phyloP scores from a whole-genome alignment of 352 stramenopile genomes.

The Phytopythium mirpurense region DNA sequence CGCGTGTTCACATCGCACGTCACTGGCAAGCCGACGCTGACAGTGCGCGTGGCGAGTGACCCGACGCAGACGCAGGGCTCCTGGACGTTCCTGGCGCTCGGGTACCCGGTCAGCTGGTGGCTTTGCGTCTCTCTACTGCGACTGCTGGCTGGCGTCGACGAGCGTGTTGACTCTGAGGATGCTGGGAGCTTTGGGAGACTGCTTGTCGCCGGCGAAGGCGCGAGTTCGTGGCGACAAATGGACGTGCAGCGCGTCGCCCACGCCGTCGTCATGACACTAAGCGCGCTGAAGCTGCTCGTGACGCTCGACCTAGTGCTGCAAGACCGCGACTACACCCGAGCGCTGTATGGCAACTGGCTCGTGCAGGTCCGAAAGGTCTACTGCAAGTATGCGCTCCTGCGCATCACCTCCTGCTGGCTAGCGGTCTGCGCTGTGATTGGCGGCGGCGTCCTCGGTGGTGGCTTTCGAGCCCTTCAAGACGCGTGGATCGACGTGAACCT shows the following conservation, averaged over 20 bases:
- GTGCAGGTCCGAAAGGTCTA: slow-evolving; percentile 20
- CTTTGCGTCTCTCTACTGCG: slow-evolving; percentile 10
- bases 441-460: slow-evolving; percentile 23
- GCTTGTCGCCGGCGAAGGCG: slow-evolving; percentile 4
- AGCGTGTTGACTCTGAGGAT: not conserved
- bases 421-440: slow-evolving; percentile 13
- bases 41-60: slow-evolving; percentile 16
- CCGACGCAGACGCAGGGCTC: slow-evolving; percentile 32
- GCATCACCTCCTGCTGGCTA: slow-evolving; percentile 23
- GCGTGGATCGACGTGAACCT: slow-evolving; percentile 23
- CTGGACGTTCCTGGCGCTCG: slow-evolving; percentile 41
- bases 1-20: slow-evolving; percentile 16
- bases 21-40: slow-evolving; percentile 10
- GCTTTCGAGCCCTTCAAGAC: slow-evolving; percentile 15
- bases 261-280: slow-evolving; percentile 30
- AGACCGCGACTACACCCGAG: slow-evolving; percentile 20
- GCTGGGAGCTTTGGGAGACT: slow-evolving; percentile 2
- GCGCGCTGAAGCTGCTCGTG: slow-evolving; percentile 29
- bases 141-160: slow-evolving; percentile 4
- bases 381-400: slow-evolving; percentile 13
- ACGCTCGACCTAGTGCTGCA: slow-evolving; percentile 44
- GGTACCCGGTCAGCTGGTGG: slow-evolving; percentile 33
- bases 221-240: slow-evolving; percentile 15
- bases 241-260: slow-evolving; percentile 27
- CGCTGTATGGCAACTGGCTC: slow-evolving; percentile 26